phyloP scores from a whole-genome alignment of 208 protist genomes.

The Blechomonas ayalai region DNA sequence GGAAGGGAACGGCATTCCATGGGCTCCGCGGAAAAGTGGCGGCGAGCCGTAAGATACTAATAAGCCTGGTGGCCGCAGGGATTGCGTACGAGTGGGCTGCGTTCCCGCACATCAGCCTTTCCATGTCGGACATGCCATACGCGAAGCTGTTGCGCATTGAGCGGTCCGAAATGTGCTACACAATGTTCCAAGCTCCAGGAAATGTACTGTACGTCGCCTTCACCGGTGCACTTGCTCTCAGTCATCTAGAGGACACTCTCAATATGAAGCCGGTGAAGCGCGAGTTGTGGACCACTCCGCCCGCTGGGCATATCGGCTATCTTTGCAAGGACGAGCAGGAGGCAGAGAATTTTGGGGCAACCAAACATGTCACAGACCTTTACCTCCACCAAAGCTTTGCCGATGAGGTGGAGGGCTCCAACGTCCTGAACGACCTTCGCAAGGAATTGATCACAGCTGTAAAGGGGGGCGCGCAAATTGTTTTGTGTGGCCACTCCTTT shows the following conservation, averaged over 20 bases:
- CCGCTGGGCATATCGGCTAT: conserved; percentile 7
- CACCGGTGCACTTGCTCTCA: no score
- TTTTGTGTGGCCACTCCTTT: conserved; percentile 36
- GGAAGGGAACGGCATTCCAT: conserved; percentile 11
- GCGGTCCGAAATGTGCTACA: conserved; percentile 12
- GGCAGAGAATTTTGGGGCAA: background rate
- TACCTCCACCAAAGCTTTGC: conserved; percentile 8
- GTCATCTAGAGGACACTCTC: conserved; percentile 13
- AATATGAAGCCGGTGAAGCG: conserved; percentile 7
- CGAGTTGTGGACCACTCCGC: conserved; percentile 22
- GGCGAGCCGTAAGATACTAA: conserved; percentile 18
- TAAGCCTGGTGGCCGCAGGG: conserved; percentile 12
- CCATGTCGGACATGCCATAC: conserved; percentile 20
- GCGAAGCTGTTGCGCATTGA: conserved; percentile 17
- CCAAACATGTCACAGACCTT: conserved; percentile 7
- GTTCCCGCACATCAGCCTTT: conserved; percentile 20
- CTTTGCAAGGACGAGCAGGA: conserved; percentile 7
- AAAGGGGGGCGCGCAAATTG: conserved; percentile 18
- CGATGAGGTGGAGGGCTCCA: conserved; percentile 8
- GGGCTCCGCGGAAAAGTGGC: conserved; percentile 7
- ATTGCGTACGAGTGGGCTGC: conserved; percentile 19
- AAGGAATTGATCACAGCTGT: conserved; percentile 12
- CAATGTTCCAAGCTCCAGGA: conserved; percentile 18
- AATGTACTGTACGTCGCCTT: conserved; percentile 27
- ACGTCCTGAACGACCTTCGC: conserved; percentile 5